Percentiles rank a stretch among this genome's conserved stretches.
Evolutionary conservation across 164 flowering plant genomes (phyloP).

Genomic region (Sedum album): DNA sequence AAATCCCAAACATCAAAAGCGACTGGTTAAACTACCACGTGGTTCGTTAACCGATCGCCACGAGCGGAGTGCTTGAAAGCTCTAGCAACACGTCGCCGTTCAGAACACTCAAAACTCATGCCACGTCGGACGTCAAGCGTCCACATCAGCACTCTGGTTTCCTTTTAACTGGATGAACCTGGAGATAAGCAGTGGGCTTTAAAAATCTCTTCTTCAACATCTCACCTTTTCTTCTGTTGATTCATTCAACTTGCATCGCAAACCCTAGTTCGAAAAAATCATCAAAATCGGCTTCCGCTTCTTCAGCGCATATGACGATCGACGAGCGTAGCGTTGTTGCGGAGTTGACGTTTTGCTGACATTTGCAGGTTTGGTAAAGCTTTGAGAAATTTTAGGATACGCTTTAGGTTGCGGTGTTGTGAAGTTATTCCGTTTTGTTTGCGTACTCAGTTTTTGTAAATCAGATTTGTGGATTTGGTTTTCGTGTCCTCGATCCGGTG

Average conservation of each 20-base stretch:
- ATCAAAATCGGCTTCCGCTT: neutral
- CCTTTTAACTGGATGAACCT: neutral
- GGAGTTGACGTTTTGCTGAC: neutral
- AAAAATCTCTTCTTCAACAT: neutral
- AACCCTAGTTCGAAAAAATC: too few species aligned
- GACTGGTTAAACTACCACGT: neutral
- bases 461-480: too few species aligned
- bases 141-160: conserved; percentile 2
- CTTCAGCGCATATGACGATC: neutral
- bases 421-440: conserved; percentile 5
- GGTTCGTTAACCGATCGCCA: neutral
- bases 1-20: neutral
- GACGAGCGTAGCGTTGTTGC: neutral
- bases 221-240: too few species aligned
- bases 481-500: neutral
- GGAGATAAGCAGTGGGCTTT: neutral
- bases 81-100: neutral
- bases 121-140: neutral
- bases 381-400: neutral
- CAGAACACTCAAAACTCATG: neutral
- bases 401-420: conserved; percentile 5
- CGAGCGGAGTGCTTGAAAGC: neutral
- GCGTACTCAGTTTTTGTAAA: neutral
- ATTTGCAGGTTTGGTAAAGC: neutral
- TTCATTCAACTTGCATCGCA: too few species aligned